These are phyloP conservation scores for Neonectria neomacrospora DNA, from an alignment of 2,329 filamentous ascomycete genomes.

Conservation along the genomic window DNA sequence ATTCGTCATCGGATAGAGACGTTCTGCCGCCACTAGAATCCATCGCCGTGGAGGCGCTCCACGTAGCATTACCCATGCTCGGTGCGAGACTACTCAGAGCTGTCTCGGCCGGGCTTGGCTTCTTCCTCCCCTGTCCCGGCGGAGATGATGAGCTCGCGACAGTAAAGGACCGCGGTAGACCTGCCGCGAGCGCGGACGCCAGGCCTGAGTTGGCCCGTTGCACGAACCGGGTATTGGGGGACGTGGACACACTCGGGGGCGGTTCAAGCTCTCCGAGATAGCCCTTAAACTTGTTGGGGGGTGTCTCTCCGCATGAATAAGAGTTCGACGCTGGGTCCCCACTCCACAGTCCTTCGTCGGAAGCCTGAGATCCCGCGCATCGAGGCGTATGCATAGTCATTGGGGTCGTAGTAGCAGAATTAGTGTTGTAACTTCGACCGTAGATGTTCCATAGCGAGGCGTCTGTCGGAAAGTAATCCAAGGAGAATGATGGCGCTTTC, in stretches of 20 bases:
- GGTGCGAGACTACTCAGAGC: conserved; percentile 66
- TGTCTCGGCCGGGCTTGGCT: conserved; percentile 70
- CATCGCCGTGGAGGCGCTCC: conserved; percentile 59
- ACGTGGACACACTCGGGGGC: conserved; percentile 67
- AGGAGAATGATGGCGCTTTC: conserved; percentile 73
- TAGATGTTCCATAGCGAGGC: conserved; percentile 64
- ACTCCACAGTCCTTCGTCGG: conserved; percentile 64
- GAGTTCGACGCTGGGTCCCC: conserved; percentile 67
- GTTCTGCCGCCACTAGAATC: conserved; percentile 61
- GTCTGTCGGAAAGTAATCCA: conserved; percentile 73
- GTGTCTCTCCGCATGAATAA: conserved; percentile 71
- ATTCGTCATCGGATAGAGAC: conserved; percentile 66
- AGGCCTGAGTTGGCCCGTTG: conserved; percentile 66
- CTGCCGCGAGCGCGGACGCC: conserved; percentile 65
- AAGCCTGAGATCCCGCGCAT: conserved; percentile 66
- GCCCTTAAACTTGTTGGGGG: conserved; percentile 63
- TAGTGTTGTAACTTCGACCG: conserved; percentile 62
- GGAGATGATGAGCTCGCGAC: conserved; percentile 57
- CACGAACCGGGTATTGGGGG: conserved; percentile 65
- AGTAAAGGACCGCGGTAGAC: conserved; percentile 61
- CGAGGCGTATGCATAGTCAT: conserved; percentile 67
- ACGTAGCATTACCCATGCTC: conserved; percentile 59
- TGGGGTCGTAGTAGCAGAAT: conserved; percentile 67
- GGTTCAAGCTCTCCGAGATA: conserved; percentile 58
- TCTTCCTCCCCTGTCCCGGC: conserved; percentile 59